A percentile compares a stretch with the other conserved stretches of the same genome.
Conservation (phyloP, 176 grass and related monocot genomes). For the Bonia amplexicaulis region DNA sequence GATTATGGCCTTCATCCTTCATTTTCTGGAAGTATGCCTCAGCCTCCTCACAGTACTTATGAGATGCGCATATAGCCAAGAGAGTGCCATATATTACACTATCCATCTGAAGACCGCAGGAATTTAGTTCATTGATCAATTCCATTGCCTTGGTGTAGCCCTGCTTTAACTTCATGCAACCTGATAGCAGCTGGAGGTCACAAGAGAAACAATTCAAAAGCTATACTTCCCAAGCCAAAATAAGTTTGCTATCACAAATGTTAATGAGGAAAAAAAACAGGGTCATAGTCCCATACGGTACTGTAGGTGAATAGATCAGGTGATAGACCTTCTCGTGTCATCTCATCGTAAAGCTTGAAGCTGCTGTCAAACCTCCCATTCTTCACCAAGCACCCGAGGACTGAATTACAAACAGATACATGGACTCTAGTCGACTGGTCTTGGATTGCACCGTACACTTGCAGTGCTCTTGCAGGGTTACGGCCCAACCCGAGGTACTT, state of each 20-base stretch:
- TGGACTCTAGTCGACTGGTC: conserved; percentile 50
- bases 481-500: conserved; percentile 82
- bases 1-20: conserved; percentile 76
- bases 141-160: conserved; percentile 70
- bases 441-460: conserved; percentile 56
- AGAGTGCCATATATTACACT: conserved; percentile 84
- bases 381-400: conserved; percentile 86
- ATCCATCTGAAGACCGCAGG: conserved; percentile 67
- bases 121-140: conserved; percentile 65
- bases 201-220: conserved; percentile 20
- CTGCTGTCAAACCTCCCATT: conserved; percentile 68
- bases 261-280: not conserved
- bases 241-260: not conserved
- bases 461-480: conserved; percentile 50
- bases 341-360: conserved; percentile 77
- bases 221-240: not conserved
- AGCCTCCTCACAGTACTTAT: conserved; percentile 72
- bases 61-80: conserved; percentile 77
- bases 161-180: conserved; percentile 69
- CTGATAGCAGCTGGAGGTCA: conserved; percentile 67
- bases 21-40: conserved; percentile 84
- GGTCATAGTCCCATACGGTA: conserved; percentile 54
- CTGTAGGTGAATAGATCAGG: conserved; percentile 92
- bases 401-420: conserved; percentile 76
- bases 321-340: conserved; percentile 69